These are phyloP conservation scores for Mycosarcoma mackinlayi DNA, from an alignment of 1,284 basidiomycete genomes.

Conservation along the genomic window DNA sequence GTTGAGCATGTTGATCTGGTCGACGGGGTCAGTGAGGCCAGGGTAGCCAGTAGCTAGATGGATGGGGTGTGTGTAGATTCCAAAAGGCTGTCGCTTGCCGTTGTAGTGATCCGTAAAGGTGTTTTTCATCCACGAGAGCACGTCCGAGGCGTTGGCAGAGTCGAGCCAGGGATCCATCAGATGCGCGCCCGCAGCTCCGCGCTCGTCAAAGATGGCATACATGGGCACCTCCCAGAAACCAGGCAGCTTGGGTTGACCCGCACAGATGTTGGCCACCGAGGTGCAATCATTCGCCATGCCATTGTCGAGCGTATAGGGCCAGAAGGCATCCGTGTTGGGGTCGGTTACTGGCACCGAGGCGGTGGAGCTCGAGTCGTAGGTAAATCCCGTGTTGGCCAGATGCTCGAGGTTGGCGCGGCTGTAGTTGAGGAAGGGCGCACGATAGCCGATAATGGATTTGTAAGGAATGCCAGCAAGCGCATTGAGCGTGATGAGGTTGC, in stretches of 20 bases:
- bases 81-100: conserved; percentile 80
- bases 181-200: conserved; percentile 67
- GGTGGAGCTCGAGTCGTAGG: conserved; percentile 78
- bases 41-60: conserved; percentile 75
- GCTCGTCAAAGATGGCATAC: conserved; percentile 56
- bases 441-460: conserved; percentile 78
- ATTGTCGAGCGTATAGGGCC: conserved; percentile 71
- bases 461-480: conserved; percentile 82
- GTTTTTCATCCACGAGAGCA: conserved; percentile 78
- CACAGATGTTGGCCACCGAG: conserved; percentile 73
- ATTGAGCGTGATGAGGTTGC: conserved; percentile 83
- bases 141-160: conserved; percentile 65
- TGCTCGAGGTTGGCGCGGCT: conserved; percentile 74
- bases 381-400: conserved; percentile 74
- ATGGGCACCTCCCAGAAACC: conserved; percentile 71
- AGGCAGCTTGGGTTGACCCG: conserved; percentile 78
- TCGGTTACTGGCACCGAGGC: conserved; percentile 79
- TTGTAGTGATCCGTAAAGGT: conserved; percentile 77
- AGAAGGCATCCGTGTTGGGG: conserved; percentile 76
- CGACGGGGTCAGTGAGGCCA: conserved; percentile 45
- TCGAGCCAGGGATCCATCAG: conserved; percentile 86
- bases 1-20: conserved; percentile 74
- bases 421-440: conserved; percentile 82
- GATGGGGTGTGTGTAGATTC: conserved; percentile 83
- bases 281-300: conserved; percentile 84